phyloP scores from a whole-genome alignment of 2,329 filamentous ascomycete genomes.

The Penicillium sp. region DNA sequence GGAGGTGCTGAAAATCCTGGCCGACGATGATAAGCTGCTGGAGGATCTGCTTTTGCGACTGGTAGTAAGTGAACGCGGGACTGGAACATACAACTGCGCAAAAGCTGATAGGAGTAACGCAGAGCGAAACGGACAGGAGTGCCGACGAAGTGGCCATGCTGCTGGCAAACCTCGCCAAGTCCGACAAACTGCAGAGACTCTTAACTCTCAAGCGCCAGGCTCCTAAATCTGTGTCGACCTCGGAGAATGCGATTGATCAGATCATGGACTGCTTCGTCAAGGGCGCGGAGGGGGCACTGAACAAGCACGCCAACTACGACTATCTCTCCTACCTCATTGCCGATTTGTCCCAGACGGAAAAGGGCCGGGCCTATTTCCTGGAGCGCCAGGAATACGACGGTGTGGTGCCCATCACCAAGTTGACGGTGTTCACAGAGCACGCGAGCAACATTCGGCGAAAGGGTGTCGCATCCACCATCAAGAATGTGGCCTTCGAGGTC shows the following conservation, averaged over 20 bases:
- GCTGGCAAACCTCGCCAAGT: slow-evolving; percentile 87
- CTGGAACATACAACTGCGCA: neutral
- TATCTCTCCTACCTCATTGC: slow-evolving; percentile 94
- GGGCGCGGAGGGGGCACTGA: slow-evolving; percentile 78
- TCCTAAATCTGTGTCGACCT: slow-evolving; percentile 70
- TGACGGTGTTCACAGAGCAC: slow-evolving; percentile 94
- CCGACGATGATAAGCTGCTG: slow-evolving; percentile 78
- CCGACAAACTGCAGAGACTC: slow-evolving; percentile 69
- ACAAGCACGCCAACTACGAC: slow-evolving; percentile 83
- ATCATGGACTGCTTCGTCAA: slow-evolving; percentile 95
- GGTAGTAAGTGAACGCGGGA: slow-evolving; percentile 65
- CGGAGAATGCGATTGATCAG: slow-evolving; percentile 79
- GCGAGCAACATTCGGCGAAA: slow-evolving; percentile 77
- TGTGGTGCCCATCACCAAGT: slow-evolving; percentile 86
- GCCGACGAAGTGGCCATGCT: slow-evolving; percentile 88
- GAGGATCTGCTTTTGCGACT: slow-evolving; percentile 71
- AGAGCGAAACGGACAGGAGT: slow-evolving; percentile 67
- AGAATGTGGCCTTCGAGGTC: slow-evolving; percentile 87
- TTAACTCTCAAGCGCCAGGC: slow-evolving; percentile 67
- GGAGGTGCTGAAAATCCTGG: slow-evolving; percentile 72
- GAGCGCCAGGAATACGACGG: slow-evolving; percentile 73
- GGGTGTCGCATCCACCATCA: slow-evolving; percentile 95
- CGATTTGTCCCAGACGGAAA: slow-evolving; percentile 79
- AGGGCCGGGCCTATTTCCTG: slow-evolving; percentile 74
- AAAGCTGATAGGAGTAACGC: neutral